Evolutionary conservation across 176 grass and related monocot genomes (phyloP), one percentile per base, ranked within the genome.

Genomic region (Ampelocalamus luodianensis): DNA sequence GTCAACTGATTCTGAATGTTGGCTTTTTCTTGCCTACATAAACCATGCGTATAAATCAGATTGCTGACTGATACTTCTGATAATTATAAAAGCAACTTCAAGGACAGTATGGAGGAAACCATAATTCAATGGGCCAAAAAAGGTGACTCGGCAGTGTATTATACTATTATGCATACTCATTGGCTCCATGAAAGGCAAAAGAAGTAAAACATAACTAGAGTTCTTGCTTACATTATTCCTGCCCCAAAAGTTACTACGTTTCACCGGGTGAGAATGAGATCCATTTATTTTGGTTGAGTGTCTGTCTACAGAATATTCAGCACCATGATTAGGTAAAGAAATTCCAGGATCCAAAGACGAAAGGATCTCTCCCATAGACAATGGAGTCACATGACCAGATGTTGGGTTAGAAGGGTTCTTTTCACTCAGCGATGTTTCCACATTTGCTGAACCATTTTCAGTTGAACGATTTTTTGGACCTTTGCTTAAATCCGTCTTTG

Each of bases 331-430:
- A 43, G 88, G 69, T 79, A 92, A 75, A 64, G 93, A 86, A 85
- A 94, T 91, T 89, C 88, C 93, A 82, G 90, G 91, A 80, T 99
- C 91, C 76, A 99, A 89, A 68, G 93, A 96, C 85, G 97, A 99
- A 84, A 99, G 90, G 54, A 99, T 96, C 68, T 99, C 97, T 89
- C 97, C 97, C 97, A 99, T 96, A 89, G 97, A 99, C 62, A 99
- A 77, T 54, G 95, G 86, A 74, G 82, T 88, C 65, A 90, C 91
- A 13, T 81, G 86, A 39, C 78, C 79, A 9, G 84, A 71, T 65
- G 77, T 72, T 65, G 70, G 85, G 87, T 81, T 83, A 84, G 90
- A 85, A 37, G 83, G 43, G 73, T 86, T 83, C 58, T 87, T 99
- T 80, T 94, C 92, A 85, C 54, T 65, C 39, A 71, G 68, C 34